Base-by-base conservation (phyloP, 495 filamentous ascomycete species). In the Penicillium ochrochloron region DNA sequence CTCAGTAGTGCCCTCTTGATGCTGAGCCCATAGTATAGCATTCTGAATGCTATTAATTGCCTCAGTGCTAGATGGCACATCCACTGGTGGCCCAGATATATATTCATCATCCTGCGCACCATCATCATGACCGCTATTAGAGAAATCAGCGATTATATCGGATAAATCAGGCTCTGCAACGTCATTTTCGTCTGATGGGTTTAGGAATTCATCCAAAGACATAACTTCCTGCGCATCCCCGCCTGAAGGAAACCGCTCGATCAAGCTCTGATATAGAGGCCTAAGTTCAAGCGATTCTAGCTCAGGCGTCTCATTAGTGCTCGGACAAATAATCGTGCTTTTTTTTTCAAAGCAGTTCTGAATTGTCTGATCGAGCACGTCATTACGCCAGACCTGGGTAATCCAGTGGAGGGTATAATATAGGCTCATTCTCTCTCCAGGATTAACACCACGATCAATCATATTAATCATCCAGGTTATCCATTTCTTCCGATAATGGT, bases 401-500 rank as follows among this genome's bases (percentile, higher is more conserved):
- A 54, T 14, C 51, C 27, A 54, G 1, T 19, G 27, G 0, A 54
- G 51, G 1, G 51, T 34, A 14, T 54, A 54, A n/a, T 54, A n/a
- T 0, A 54, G 51, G 29, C 51, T 54, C 51, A 54, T 54, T 54
- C 27, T 33, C 29, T 54, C 0, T 0, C 0, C 5, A 34, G 51
- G 51, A n/a, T 54, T 14, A 8, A 54, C 12, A 1, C 27, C 27
- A 12, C 51, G 27, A 14, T 54, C 27, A 1, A 54, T 17, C 27
- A 54, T 54, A 54, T 34, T 54, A 10, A 54, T 34, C 51, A 54
- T 54, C 51, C 14, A 54, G 34, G 12, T 54, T 8, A 54, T 19
- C 51, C 27, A 54, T 17, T 34, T 54, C 29, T 34, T 54, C 27
- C 51, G 51, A 54, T 54, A 54, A 54, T 54, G n/a, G 29, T 54